Evolutionary conservation across 306 rosid genomes (phyloP).

Genomic region (Oxytropis ochrocephala): DNA sequence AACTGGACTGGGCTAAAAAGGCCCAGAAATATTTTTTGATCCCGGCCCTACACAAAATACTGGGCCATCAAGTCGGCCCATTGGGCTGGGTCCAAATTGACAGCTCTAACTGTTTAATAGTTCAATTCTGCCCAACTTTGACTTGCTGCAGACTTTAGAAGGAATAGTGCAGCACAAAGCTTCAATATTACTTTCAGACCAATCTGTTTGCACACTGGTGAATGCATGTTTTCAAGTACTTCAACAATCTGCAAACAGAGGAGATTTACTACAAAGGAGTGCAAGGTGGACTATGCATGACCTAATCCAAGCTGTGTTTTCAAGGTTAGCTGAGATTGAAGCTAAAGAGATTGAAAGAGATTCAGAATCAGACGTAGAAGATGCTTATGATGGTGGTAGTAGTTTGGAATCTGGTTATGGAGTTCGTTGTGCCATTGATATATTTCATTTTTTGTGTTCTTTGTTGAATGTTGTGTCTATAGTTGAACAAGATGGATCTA

Average conservation of each 20-base stretch:
- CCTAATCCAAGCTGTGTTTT: conserved; percentile 58
- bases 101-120: too few species aligned
- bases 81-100: too few species aligned
- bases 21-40: too few species aligned
- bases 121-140: too few species aligned
- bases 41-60: too few species aligned
- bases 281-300: conserved; percentile 85
- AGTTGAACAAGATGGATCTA: conserved; percentile 50
- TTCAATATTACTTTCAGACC: conserved; percentile 50
- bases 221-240: conserved; percentile 77
- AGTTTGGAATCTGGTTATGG: conserved; percentile 51
- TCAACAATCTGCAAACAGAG: conserved; percentile 55
- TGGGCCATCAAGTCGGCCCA: too few species aligned
- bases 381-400: conserved; percentile 22
- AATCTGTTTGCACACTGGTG: conserved; percentile 55
- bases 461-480: conserved; percentile 66
- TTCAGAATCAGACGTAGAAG: conserved; percentile 47
- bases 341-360: conserved; percentile 26
- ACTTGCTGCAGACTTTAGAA: conserved; percentile 32
- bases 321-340: conserved; percentile 55
- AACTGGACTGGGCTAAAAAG: too few species aligned
- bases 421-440: conserved; percentile 58
- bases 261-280: conserved; percentile 64
- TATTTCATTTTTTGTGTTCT: conserved; percentile 79
- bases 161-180: conserved; percentile 61